Base-by-base conservation (phyloP, 345 rosid genomes). In the Acer negundo region DNA sequence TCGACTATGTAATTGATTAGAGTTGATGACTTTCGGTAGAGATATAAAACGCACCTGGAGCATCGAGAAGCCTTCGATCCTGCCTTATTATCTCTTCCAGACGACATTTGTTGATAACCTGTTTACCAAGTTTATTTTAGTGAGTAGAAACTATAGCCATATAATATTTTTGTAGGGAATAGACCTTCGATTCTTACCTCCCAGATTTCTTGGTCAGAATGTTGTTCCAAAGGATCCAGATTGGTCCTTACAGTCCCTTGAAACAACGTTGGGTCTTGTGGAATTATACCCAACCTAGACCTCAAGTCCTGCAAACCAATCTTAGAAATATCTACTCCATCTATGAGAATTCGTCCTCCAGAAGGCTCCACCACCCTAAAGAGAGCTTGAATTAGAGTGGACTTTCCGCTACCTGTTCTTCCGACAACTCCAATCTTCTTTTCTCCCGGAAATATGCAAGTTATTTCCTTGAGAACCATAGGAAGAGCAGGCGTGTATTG, bases 371-470 rank as follows among this genome's bases (percentile, higher is more conserved):
- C 91, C 19, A 88, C 86, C 79, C 98, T 81, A 85, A 93, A 95
- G 17, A 95, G 89, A 22, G 97, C 93, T 77, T 93, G 97, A 76
- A 95, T 89, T 53, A 95, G 81, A 66, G 97, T 93, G 67, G 98
- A 95, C 81, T 93, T 95, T 67, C 97, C 99, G 10, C 98, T 94
- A 17, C 98, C 98, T 0, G 98, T 93, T 77, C 99, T 88, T 20
- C 99, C 99, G 38, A 92, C 98, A 16, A 95, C 88, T 77, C 97
- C 97, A 6, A 95, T 87, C 73, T 91, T 95, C 83, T 82, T 87
- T 44, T 78, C 89, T 73, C 94, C 90, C 0, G 91, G 97, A 73
- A 92, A 89, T 22, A 84, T 84, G 84, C 92, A 90, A 40, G 86
- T 87, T 82, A 92, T 83, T 17, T 88, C 94, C 77, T 84, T 90